Percentiles rank a stretch among this genome's conserved stretches.
Conservation (phyloP, 2,329 filamentous ascomycete species). For the Apiospora saccharicola region DNA sequence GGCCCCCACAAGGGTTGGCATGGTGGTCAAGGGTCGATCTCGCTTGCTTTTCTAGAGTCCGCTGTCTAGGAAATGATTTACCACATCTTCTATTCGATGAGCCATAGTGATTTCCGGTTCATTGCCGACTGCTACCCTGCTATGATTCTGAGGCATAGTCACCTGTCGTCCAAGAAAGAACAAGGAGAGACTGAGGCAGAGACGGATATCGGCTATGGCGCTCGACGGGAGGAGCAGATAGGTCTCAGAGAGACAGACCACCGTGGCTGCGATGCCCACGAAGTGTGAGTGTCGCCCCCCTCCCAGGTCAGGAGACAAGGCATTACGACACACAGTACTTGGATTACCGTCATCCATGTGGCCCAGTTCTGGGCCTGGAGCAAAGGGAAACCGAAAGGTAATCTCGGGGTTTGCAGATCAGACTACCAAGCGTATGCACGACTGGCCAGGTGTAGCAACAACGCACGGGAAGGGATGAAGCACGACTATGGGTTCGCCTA, state of each 20-base stretch:
- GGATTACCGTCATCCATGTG: background rate
- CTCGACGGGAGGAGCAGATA: background rate
- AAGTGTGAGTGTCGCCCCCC: background rate
- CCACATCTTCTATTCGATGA: background rate
- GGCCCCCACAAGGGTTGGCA: background rate
- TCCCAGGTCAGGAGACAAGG: background rate
- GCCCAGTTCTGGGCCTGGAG: background rate
- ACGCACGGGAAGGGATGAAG: slow-evolving; percentile 1
- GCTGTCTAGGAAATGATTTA: slow-evolving; percentile 6
- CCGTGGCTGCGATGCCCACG: background rate
- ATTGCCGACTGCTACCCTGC: background rate
- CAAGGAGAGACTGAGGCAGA: background rate
- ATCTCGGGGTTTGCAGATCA: slow-evolving; percentile 2
- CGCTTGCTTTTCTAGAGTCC: slow-evolving; percentile 1
- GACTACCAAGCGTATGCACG: slow-evolving; percentile 7
- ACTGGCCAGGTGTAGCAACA: slow-evolving; percentile 15
- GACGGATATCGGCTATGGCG: background rate
- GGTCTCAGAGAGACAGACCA: background rate
- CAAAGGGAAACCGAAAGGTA: slow-evolving; percentile 5
- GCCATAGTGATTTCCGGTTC: background rate
- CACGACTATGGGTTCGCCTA: background rate
- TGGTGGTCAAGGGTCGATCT: background rate
- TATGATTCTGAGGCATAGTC: background rate
- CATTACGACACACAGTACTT: background rate
- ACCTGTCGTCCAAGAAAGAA: background rate